Base-by-base conservation (phyloP, 2,329 filamentous ascomycete species). In the Xylaria sp. region DNA sequence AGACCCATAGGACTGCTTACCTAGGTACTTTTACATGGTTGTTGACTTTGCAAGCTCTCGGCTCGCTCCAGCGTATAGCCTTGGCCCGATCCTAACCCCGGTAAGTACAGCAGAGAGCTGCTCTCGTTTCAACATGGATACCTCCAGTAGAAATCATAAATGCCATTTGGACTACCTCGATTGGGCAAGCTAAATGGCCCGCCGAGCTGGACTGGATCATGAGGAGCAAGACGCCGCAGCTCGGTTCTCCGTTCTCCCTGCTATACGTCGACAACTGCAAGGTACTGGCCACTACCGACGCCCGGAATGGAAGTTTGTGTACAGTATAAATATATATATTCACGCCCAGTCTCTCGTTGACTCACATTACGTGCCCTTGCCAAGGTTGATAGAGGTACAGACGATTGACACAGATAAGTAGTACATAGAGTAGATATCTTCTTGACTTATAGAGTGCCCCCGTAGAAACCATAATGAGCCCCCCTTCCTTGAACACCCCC, bases 331-430 rank as follows among this genome's bases (percentile, higher is more conserved):
- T 50, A 33, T 36, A 39, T 47, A 42, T 45, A 53, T 61, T 53
- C 56, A 67, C 56, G 61, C 38, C 65, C 42, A 45, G 42, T 33
- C 33, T 2, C 25, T 45, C 20, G 36, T 33, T 39, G 7, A 22
- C 51, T 47, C 27, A 59, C 45, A 58, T 31, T 51, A 50, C 44
- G 31, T 44, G 53, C 56, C 55, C 45, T 33, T 57, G 61, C 61
- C 65, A 67, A 67, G 61, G n/a, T 31, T 38, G 49, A 50, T 45
- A 54, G 49, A 51, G 54, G 39, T 50, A 53, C 56, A 49, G 47
- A 27, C 13, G 31, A 61, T 55, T n/a, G 62, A 60, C 49, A 61
- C 62, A 60, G n/a, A 60, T 36, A 63, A 36, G 57, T 42, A 39
- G 15, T 29, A 31, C 22, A 20, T 15, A n/a, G 49, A 55, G 33